These are phyloP conservation scores for Penicillium palitans DNA, from an alignment of 2,329 filamentous ascomycete species.

Conservation along the genomic window DNA sequence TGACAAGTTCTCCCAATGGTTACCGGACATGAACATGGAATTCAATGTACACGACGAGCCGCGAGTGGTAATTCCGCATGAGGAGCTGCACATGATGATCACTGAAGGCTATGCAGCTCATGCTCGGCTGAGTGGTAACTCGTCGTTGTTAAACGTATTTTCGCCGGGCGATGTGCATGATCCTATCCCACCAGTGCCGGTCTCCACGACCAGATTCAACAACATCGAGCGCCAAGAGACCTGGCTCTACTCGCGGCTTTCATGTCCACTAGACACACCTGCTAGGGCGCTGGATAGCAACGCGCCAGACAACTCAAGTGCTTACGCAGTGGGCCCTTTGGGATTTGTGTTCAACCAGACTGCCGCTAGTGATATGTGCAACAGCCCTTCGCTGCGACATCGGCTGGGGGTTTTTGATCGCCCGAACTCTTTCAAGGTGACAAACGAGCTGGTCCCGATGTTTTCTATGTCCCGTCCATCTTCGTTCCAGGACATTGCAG, in stretches of 20 bases:
- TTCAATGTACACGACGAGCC: constrained; percentile 89
- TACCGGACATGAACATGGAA: constrained; percentile 86
- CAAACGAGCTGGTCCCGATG: constrained; percentile 12
- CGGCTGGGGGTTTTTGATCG: constrained; percentile 11
- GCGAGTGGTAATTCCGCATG: constrained; percentile 73
- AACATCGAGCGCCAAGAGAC: constrained; percentile 16
- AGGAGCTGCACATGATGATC: constrained; percentile 68
- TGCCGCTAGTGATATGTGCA: constrained; percentile 14
- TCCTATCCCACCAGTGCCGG: background rate
- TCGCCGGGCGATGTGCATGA: background rate
- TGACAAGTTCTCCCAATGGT: constrained; percentile 65
- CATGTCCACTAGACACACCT: constrained; percentile 17
- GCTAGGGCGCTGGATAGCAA: constrained; percentile 7
- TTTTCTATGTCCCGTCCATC: constrained; percentile 17
- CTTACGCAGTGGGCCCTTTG: constrained; percentile 4
- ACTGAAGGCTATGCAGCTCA: constrained; percentile 29
- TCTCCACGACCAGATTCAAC: constrained; percentile 8
- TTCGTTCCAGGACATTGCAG: constrained; percentile 17
- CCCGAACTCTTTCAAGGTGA: constrained; percentile 14
- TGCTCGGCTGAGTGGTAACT: constrained; percentile 3
- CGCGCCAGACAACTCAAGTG: constrained; percentile 1
- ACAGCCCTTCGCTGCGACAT: constrained; percentile 11
- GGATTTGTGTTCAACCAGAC: constrained; percentile 16
- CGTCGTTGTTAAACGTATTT: background rate
- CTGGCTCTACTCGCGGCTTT: constrained; percentile 14